Conservation (phyloP, 2,329 filamentous ascomycete genomes). For the Cercospora zeina region DNA sequence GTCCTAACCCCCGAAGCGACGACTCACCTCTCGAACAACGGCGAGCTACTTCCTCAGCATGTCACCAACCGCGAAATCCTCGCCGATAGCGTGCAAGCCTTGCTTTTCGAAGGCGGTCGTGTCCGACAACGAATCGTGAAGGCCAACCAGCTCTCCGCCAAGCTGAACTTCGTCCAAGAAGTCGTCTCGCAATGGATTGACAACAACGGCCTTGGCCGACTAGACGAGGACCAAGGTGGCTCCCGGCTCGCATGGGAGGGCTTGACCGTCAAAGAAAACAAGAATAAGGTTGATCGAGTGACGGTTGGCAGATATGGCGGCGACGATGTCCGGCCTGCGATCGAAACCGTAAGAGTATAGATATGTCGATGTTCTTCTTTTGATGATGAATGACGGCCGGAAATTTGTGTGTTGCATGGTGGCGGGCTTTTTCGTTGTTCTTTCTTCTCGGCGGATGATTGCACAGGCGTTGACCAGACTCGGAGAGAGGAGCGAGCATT, state of each 20-base stretch:
- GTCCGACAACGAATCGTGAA: constrained; percentile 57
- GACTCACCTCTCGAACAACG: constrained; percentile 62
- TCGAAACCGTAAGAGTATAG: constrained; percentile 11
- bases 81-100: constrained; percentile 69
- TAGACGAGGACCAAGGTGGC: constrained; percentile 37
- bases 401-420: constrained; percentile 6
- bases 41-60: constrained; percentile 63
- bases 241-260: constrained; percentile 47
- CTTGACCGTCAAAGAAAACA: constrained; percentile 46
- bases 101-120: constrained; percentile 61
- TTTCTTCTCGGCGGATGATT: neutral
- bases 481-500: neutral
- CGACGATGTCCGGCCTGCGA: constrained; percentile 35
- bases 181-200: constrained; percentile 70
- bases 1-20: constrained; percentile 72
- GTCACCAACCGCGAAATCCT: constrained; percentile 70
- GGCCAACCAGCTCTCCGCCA: constrained; percentile 71
- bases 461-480: neutral
- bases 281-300: constrained; percentile 49
- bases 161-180: constrained; percentile 70
- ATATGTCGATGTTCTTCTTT: neutral
- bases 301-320: constrained; percentile 53
- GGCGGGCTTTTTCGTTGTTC: neutral
- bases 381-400: constrained; percentile 15
- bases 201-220: constrained; percentile 66